Conservation (phyloP, 2,329 filamentous ascomycete species). For the Lecanosticta acicola region DNA sequence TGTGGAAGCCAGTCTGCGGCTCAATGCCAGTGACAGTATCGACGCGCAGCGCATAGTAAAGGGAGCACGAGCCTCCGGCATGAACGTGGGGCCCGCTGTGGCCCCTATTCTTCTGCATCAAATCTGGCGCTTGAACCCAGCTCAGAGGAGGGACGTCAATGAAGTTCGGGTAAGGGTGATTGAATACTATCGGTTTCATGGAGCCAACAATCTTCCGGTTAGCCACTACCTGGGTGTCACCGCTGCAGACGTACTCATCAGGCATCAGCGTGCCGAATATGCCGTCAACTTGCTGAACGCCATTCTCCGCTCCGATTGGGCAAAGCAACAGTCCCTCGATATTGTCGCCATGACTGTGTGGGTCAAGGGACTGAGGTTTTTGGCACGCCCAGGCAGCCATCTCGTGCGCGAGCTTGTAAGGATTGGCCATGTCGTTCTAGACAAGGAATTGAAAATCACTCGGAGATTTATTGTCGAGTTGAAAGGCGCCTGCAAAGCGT, state of each 20-base stretch:
- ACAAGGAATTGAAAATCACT: no score
- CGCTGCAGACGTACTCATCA: slow-evolving; percentile 29
- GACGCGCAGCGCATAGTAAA: slow-evolving; percentile 22
- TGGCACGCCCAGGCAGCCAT: slow-evolving; percentile 20
- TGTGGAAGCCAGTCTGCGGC: slow-evolving; percentile 27
- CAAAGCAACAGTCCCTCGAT: slow-evolving; percentile 20
- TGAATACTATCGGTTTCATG: slow-evolving; percentile 30
- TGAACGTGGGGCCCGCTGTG: slow-evolving; percentile 26
- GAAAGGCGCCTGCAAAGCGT: no score
- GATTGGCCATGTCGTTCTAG: slow-evolving; percentile 27
- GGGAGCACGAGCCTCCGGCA: slow-evolving; percentile 26
- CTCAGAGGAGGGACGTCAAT: slow-evolving; percentile 12
- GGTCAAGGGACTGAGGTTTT: slow-evolving; percentile 26
- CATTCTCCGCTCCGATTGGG: slow-evolving; percentile 25
- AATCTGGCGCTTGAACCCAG: slow-evolving; percentile 14
- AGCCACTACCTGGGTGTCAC: slow-evolving; percentile 26
- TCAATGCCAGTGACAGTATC: slow-evolving; percentile 15
- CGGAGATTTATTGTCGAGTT: no score
- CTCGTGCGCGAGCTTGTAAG: slow-evolving; percentile 13
- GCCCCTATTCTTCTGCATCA: slow-evolving; percentile 26
- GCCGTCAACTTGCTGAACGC: slow-evolving; percentile 28
- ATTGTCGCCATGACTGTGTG: slow-evolving; percentile 31
- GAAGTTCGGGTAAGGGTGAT: slow-evolving; percentile 20
- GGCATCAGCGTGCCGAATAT: slow-evolving; percentile 17
- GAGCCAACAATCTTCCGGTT: slow-evolving; percentile 23